Evolutionary conservation across 345 rosid species (phyloP), one percentile per base, ranked within the genome.

Genomic region (Salix suchowensis): DNA sequence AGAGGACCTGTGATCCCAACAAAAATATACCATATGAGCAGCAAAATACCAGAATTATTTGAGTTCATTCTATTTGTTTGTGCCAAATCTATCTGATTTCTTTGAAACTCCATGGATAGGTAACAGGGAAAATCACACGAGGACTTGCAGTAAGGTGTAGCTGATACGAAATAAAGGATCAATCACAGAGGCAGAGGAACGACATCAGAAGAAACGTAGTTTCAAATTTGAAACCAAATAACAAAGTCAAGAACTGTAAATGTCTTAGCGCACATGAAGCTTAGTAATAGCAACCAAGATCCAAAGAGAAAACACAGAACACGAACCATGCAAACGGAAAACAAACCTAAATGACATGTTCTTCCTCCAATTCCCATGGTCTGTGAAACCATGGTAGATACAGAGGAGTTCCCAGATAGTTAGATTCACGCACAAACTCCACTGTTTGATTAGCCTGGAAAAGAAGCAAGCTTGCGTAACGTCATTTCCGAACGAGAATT

Each of bases 341-440:
- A 23, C 50, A 67, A 14, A 61, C 11, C 44, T 26, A 39, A 67
- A 75, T 16, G 62, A 39, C 64, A 54, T 46, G 23, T 18, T 36
- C 15, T 21, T 74, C 42, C n/a, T 66, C 71, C 4, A 18, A 50
- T 23, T 28, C 52, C 28, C 13, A 69, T 26, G 42, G 13, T 9
- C 18, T 28, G 36, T 15, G 15, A 18, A 71, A 46, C 70, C 14
- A 39, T 26, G 23, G 42, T 11, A 58, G 7, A 13, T 16, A 23
- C 30, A 76, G 39, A 46, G 30, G 39, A 46, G 30, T 44, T 50
- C 70, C 48, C 71, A 81, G 80, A 73, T 76, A 84, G 78, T 85
- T 88, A 89, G 92, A 88, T 88, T 90, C 91, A 87, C 91, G 87
- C 91, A 88, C 91, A 90, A 88, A 90, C 87, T 82, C 89, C 85